Conservation (phyloP, 2,329 filamentous ascomycete genomes). For the Hirsutella thompsonii region DNA sequence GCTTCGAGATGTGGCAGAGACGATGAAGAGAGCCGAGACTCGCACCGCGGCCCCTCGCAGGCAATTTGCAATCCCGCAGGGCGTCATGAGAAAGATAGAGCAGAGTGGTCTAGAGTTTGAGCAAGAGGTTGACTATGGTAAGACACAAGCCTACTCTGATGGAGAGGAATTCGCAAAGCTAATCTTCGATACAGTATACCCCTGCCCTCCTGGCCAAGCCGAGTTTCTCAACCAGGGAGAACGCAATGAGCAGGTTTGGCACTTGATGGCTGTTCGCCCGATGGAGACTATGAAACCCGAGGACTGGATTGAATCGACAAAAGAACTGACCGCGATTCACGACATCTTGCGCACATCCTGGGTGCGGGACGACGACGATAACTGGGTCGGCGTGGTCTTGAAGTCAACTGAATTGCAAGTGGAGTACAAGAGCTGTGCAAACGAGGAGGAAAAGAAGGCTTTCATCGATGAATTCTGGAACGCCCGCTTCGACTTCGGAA, state of each 20-base stretch:
- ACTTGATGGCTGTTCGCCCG: constrained; percentile 12
- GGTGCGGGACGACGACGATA: constrained; percentile 4
- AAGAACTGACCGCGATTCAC: constrained; percentile 8
- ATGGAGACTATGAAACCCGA: constrained; percentile 7
- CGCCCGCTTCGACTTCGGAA: constrained; percentile 15
- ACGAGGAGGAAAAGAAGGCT: constrained; percentile 10
- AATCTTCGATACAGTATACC: constrained; percentile 9
- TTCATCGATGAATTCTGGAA: constrained; percentile 13
- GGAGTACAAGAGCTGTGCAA: constrained; percentile 3
- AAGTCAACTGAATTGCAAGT: constrained; percentile 6
- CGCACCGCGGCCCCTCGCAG: not conserved
- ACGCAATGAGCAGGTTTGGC: constrained; percentile 7
- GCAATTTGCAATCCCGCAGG: not conserved
- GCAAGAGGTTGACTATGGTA: not conserved
- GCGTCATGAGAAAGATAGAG: not conserved
- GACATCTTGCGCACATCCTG: constrained; percentile 13
- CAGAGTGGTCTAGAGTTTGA: not conserved
- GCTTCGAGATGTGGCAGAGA: not conserved
- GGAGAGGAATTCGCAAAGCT: too few species aligned
- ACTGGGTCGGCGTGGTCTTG: constrained; percentile 11
- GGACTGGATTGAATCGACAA: constrained; percentile 9
- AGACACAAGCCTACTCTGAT: not conserved
- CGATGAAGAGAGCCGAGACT: not conserved
- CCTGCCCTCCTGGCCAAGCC: constrained; percentile 15
- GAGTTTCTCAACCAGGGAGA: constrained; percentile 16